phyloP scores from a whole-genome alignment of 1,284 basidiomycete genomes.

The Naganishia sp. region DNA sequence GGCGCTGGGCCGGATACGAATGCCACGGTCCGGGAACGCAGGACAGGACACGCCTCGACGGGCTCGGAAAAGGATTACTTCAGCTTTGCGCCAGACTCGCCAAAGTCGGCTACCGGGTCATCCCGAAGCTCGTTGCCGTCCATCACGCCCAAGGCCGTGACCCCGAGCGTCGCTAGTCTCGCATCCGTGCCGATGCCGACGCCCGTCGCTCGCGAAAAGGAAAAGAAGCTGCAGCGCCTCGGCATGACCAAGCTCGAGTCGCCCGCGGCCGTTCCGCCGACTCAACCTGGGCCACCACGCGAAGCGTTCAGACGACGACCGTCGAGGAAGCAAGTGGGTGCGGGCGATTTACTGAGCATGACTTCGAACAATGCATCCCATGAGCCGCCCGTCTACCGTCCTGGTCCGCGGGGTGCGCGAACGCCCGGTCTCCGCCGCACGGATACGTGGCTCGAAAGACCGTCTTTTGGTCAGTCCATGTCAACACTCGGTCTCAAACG shows the following conservation, averaged over 20 bases:
- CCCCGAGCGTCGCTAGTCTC: neutral
- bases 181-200: neutral
- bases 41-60: neutral
- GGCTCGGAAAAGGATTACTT: conserved; percentile 30
- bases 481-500: conserved; percentile 25
- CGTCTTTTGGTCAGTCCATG: conserved; percentile 24
- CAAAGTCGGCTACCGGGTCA: neutral
- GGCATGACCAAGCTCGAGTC: conserved; percentile 20
- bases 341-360: conserved; percentile 60
- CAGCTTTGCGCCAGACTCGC: conserved; percentile 24
- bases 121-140: conserved; percentile 8
- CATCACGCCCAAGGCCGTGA: conserved; percentile 12
- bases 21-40: conserved; percentile 5
- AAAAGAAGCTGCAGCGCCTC: conserved; percentile 8
- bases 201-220: neutral
- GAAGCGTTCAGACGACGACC: conserved; percentile 22
- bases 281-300: neutral
- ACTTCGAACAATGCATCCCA: conserved; percentile 42
- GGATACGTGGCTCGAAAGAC: conserved; percentile 47
- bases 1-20: conserved; percentile 3
- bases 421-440: conserved; percentile 50
- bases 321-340: conserved; percentile 51
- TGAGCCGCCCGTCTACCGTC: conserved; percentile 47
- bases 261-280: neutral
- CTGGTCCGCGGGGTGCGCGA: conserved; percentile 33